phyloP scores from a whole-genome alignment of 352 stramenopile genomes.

The Globisporangium uncinulatum region DNA sequence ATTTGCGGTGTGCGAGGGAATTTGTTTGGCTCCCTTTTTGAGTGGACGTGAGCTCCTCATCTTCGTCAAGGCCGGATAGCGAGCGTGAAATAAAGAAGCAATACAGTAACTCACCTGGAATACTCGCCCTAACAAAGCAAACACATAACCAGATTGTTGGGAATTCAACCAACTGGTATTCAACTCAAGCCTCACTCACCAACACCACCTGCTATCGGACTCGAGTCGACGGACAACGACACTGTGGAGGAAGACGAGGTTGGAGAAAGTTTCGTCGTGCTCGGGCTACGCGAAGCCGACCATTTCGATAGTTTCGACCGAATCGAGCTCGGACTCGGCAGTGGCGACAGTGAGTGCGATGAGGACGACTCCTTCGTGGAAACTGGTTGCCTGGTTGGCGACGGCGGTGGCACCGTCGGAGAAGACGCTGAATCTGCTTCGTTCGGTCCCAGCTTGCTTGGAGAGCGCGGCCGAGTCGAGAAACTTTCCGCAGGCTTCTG shows the following conservation, averaged over 20 bases:
- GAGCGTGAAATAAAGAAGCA: no score
- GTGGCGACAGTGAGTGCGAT: not conserved
- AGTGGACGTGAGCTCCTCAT: no score
- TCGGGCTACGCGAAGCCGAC: not conserved
- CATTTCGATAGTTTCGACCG: slow-evolving; percentile 1
- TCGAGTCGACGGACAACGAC: not conserved
- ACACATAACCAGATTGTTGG: no score
- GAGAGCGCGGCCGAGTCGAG: not conserved
- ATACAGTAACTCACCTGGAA: no score
- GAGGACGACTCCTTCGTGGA: not conserved
- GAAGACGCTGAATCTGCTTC: not conserved
- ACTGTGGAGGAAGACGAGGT: not conserved
- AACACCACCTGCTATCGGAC: not conserved
- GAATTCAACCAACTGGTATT: no score
- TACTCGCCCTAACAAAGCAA: no score
- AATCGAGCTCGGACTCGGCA: not conserved
- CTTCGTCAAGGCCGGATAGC: no score
- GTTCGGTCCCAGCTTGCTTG: slow-evolving; percentile 3
- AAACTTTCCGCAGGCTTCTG: slow-evolving; percentile 26
- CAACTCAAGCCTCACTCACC: not conserved
- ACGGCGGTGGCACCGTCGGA: slow-evolving; percentile 14
- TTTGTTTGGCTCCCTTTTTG: no score
- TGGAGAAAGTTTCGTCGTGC: not conserved
- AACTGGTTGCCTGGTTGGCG: slow-evolving; percentile 4
- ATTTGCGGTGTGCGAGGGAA: no score